Evolutionary conservation across 83 land plant genomes (phyloP), one percentile per base, ranked within the genome.

Genomic region (Picea abies): DNA sequence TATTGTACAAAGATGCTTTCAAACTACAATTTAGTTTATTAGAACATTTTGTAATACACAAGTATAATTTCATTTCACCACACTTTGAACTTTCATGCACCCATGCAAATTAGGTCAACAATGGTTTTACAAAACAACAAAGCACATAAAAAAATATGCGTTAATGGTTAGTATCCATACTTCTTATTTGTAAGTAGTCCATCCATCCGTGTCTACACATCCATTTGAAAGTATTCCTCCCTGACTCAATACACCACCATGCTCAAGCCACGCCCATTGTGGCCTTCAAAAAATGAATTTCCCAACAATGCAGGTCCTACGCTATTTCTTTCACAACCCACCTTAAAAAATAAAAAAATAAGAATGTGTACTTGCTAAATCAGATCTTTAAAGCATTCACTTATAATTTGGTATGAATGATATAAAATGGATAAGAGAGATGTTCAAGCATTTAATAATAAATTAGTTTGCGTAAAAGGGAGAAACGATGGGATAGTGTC

Each of bases 111-210:
- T 61, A 56, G 25, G 87, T 80, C 84, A 79, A 85, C 20, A 78
- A 65, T 82, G 64, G 82, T 70, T 84, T 80, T 71, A 12, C 61
- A 76, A 58, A 81, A 47, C 79, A 85, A 82, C 80, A 82, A 82
- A 90, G 85, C 85, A 83, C 64, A 49, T 62, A 81, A 82, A 83
- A 65, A 76, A 78, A 72, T 85, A 90, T 88, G 92, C 90, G 94
- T 91, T 88, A 91, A 90, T 88, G 82, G 89, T 91, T 87, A 91
- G 92, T 86, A 87, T 88, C 90, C 93, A 82, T 91, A 94, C 96
- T 88, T 94, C 96, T 86, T 92, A 86, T 86, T 90, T 93, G 82
- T 88, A 88, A 56, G 90, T 85, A 76, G 88, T 76, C 96, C 94
- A 90, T 85, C 87, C 87, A 82, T 86, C 92, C 92, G 89, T 73